Evolutionary conservation across 2,329 filamentous ascomycete species (phyloP), one percentile per base, ranked within the genome.

Genomic region (Chrysosporium queenslandicum): DNA sequence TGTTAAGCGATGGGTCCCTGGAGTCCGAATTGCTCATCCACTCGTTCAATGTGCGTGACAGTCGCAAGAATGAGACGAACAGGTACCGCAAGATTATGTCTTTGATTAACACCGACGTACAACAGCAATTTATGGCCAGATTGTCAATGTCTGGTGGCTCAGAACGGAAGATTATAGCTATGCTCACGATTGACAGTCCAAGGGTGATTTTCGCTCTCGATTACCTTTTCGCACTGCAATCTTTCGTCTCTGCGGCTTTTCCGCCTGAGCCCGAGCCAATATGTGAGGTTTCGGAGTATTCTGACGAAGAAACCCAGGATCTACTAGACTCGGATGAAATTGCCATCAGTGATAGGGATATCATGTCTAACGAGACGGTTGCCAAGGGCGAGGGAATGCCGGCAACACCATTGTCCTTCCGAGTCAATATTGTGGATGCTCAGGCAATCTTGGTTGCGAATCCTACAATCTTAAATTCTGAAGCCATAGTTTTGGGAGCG

Each of bases 41-140:
- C 55, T 92, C 91, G 0, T 96, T 98, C 66, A 95, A 89, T 0
- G 95, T 97, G 58, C 81, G 87, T 52, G 92, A 99, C 66, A 96
- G 86, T 57, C 83, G 94, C n/a, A 83, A 82, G 3, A 80, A 81
- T 50, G 90, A 94, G 61, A 86, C 85, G 4, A 98, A 96, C 73
- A 96, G 94, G 65, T 99, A 94, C 76, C 82, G 89, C 47, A 94
- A 91, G 67, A 96, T 98, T 71, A 97, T 98, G 92, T 90, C 90
- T 1, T 83, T 94, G 52, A 89, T 90, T 63, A 97, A 96, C 68
- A 91, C 89, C 60, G 85, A 90, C 52, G 89, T 92, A 51, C 80
- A 82, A 42, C 90, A 97, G 66, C 94, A 99, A 61, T 90, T 98
- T 63, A 98, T 98, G 92, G 92, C 92, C 16, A 96, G 86, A 65